Evolutionary conservation across 2,329 filamentous ascomycete genomes (phyloP), one percentile per base, ranked within the genome.

Genomic region (Aureobasidium pullulans): DNA sequence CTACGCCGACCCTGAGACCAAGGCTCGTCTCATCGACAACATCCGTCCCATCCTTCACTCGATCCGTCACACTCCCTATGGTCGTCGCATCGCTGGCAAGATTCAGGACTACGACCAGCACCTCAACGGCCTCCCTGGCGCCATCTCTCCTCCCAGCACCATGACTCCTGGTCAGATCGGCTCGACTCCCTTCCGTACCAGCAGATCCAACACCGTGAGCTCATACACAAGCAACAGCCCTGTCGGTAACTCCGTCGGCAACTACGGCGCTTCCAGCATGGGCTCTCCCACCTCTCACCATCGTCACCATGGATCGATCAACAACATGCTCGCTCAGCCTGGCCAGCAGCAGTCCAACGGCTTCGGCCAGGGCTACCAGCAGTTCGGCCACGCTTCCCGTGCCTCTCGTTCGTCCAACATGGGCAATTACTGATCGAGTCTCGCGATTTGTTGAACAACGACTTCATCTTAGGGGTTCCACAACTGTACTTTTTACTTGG

Each of bases 51-150:
- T 95, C 62, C 78, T 97, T 40, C 88, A 90, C 3, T 80, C 84
- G 43, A 95, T 97, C 64, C 90, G 92, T 64, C 87, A 89, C 67
- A 96, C 92, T 43, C 93, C 94, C 4, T 94, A 97, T 71, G 94
- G 94, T 57, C 92, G 94, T 65, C 90, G 94, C 63, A 95, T 97
- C 68, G 87, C 89, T 70, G 88, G 88, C 71, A 97, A 97, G 80
- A 88, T 99, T 60, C 75, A 80, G 67, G 81, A 81, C 56, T 75
- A 77, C 47, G 82, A 85, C 44, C 44, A 23, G 43, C 54, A 47
- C 9, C 29, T 47, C 28, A 47, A 39, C 34, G 61, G 54, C 32
- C n/a, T 57, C 15, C 42, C 32, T 48, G 54, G 54, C 5, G 13
- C 16, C 28, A 16, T 57, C 15, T 43, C 59, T 40, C 36, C 56